A percentile compares a stretch with the other conserved stretches of the same genome.
Conservation (phyloP, 2,329 filamentous ascomycete genomes). For the Emmonsiellopsis sp. region DNA sequence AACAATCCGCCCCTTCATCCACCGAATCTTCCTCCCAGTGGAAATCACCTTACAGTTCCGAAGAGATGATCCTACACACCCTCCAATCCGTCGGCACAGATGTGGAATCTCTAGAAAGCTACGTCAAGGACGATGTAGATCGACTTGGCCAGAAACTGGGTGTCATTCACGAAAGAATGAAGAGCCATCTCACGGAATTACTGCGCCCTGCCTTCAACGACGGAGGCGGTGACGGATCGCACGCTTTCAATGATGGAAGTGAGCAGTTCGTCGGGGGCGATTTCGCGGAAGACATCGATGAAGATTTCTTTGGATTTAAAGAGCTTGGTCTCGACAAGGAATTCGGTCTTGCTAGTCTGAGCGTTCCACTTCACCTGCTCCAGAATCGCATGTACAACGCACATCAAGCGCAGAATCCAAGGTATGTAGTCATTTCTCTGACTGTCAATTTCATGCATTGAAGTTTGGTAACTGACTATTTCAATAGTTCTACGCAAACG, state of each 20-base stretch:
- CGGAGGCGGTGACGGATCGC: slow-evolving; percentile 70
- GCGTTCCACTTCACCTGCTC: slow-evolving; percentile 85
- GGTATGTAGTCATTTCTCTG: slow-evolving; percentile 27
- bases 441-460: slow-evolving; percentile 1
- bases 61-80: slow-evolving; percentile 81
- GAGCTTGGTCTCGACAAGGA: slow-evolving; percentile 87
- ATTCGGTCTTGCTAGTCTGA: slow-evolving; percentile 76
- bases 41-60: slow-evolving; percentile 64
- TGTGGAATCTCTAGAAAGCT: slow-evolving; percentile 69
- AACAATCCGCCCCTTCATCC: slow-evolving; percentile 28
- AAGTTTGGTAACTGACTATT: slow-evolving; percentile 9
- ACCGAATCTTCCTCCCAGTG: slow-evolving; percentile 30
- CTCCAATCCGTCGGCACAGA: slow-evolving; percentile 77
- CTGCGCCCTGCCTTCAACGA: slow-evolving; percentile 81
- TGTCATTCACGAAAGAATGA: slow-evolving; percentile 90
- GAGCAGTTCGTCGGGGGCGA: slow-evolving; percentile 95
- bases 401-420: slow-evolving; percentile 66
- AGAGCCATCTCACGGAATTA: slow-evolving; percentile 82
- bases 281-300: slow-evolving; percentile 93
- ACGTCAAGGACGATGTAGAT: slow-evolving; percentile 90
- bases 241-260: slow-evolving; percentile 90
- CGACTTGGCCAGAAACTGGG: slow-evolving; percentile 68
- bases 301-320: slow-evolving; percentile 98
- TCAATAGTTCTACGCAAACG: slow-evolving; percentile 32
- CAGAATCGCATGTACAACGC: slow-evolving; percentile 82